phyloP scores from a whole-genome alignment of 2,329 filamentous ascomycete species.

The Alternaria dauci region DNA sequence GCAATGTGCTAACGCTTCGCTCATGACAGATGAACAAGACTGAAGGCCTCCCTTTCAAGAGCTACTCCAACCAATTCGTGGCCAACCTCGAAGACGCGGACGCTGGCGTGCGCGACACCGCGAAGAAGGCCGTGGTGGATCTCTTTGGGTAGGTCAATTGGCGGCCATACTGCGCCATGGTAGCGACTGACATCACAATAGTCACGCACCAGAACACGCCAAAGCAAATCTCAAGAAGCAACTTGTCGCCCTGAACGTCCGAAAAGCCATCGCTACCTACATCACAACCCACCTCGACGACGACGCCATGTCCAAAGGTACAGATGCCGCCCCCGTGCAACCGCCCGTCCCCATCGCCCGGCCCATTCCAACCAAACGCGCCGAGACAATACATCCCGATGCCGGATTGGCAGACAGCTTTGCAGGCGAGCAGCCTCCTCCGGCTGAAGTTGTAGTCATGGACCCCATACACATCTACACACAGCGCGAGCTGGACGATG shows the following conservation, averaged over 20 bases:
- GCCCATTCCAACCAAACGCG: slow-evolving; percentile 44
- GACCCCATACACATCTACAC: slow-evolving; percentile 87
- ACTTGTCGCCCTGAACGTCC: slow-evolving; percentile 82
- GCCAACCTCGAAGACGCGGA: slow-evolving; percentile 90
- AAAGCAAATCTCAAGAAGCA: slow-evolving; percentile 91
- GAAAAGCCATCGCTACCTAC: slow-evolving; percentile 82
- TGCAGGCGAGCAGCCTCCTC: slow-evolving; percentile 65
- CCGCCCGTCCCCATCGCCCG: slow-evolving; percentile 36
- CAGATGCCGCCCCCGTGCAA: slow-evolving; percentile 30
- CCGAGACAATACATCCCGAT: slow-evolving; percentile 51
- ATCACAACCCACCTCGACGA: slow-evolving; percentile 80
- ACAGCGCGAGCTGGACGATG: slow-evolving; percentile 85
- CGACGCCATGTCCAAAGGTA: slow-evolving; percentile 60
- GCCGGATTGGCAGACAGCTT: slow-evolving; percentile 55
- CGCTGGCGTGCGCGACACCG: slow-evolving; percentile 82
- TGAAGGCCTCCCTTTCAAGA: slow-evolving; percentile 79
- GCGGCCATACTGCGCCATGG: not conserved
- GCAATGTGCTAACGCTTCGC: slow-evolving; percentile 20
- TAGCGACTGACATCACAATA: slow-evolving; percentile 48
- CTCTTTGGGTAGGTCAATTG: slow-evolving; percentile 73
- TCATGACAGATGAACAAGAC: slow-evolving; percentile 76
- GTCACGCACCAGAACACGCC: slow-evolving; percentile 79
- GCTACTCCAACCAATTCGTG: slow-evolving; percentile 83
- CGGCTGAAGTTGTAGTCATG: slow-evolving; percentile 72
- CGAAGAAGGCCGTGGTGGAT: slow-evolving; percentile 84